Percentiles rank a stretch among this genome's conserved stretches.
These are phyloP conservation scores for Dictyostelium firmibasis DNA, from an alignment of 78 protist species.

Conservation along the genomic window DNA sequence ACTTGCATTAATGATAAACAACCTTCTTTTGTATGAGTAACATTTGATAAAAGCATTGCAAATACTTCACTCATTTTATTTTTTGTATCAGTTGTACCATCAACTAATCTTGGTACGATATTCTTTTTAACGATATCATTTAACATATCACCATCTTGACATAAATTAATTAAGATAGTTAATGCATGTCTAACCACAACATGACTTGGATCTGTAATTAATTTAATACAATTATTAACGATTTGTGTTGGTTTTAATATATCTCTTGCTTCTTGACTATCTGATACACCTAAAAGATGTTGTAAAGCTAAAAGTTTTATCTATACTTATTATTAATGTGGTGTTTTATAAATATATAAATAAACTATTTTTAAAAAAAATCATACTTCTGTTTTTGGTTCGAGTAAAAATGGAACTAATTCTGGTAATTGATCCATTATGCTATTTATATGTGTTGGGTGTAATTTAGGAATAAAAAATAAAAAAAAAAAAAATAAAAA, in stretches of 20 bases:
- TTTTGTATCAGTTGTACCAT: constrained; percentile 63
- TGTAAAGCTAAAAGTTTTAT: constrained; percentile 69
- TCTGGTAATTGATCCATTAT: constrained; percentile 68
- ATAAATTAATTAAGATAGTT: constrained; percentile 61
- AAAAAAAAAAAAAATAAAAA: too few species aligned
- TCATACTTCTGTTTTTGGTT: constrained; percentile 31
- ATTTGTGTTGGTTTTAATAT: constrained; percentile 30
- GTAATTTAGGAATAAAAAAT: neutral
- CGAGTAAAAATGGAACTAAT: constrained; percentile 52
- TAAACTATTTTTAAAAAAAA: neutral
- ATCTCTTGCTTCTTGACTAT: constrained; percentile 39
- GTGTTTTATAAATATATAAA: neutral
- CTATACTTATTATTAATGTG: neutral
- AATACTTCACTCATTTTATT: constrained; percentile 51
- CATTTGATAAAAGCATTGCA: constrained; percentile 69
- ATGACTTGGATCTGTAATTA: constrained; percentile 47
- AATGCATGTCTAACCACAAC: constrained; percentile 52
- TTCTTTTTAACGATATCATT: constrained; percentile 45
- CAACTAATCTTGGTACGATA: constrained; percentile 73
- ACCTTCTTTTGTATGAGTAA: constrained; percentile 76
- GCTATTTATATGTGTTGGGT: neutral
- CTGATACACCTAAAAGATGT: constrained; percentile 62
- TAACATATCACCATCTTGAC: constrained; percentile 36
- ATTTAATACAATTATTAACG: neutral
- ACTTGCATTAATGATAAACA: constrained; percentile 56